These are phyloP conservation scores for Blastobotrys elegans DNA, from an alignment of 1,139 yeast genomes.

Conservation along the genomic window DNA sequence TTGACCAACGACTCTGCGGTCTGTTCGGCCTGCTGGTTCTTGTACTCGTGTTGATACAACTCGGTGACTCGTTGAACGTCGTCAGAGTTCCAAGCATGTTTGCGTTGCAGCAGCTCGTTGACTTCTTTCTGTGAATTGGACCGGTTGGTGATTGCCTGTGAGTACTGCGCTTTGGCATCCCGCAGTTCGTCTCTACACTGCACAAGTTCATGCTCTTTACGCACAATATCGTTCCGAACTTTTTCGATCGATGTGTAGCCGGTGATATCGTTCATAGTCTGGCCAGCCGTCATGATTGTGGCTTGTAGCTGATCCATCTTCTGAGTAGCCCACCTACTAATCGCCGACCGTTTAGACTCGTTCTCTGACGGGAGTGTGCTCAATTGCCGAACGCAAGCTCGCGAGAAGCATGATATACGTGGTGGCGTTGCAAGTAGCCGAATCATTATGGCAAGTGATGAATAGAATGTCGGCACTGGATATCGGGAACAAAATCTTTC, in stretches of 20 bases:
- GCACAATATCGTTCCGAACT: constrained; percentile 57
- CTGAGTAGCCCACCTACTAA: constrained; percentile 51
- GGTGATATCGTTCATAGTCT: constrained; percentile 80
- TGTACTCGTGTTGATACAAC: constrained; percentile 75
- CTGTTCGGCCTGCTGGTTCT: constrained; percentile 58
- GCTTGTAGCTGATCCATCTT: constrained; percentile 62
- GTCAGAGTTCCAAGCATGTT: constrained; percentile 68
- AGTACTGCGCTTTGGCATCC: constrained; percentile 49
- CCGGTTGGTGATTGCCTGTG: constrained; percentile 59
- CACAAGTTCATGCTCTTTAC: constrained; percentile 43
- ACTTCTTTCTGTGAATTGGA: constrained; percentile 77
- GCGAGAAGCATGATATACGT: too few species aligned
- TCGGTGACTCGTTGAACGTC: constrained; percentile 84
- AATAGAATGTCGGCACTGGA: too few species aligned
- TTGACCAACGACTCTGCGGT: constrained; percentile 48
- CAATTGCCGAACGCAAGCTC: too few species aligned
- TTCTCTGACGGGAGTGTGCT: constrained; percentile 40
- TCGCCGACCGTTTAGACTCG: constrained; percentile 40
- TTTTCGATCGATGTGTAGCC: constrained; percentile 83
- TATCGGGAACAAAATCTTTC: too few species aligned
- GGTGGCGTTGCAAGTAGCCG: too few species aligned
- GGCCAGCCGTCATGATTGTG: constrained; percentile 63
- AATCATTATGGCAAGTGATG: too few species aligned
- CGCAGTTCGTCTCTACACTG: constrained; percentile 48
- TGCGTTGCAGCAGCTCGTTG: constrained; percentile 81